Percentiles rank a stretch among this genome's conserved stretches.
Conservation (phyloP, 306 rosid genomes). For the Senna siamea region DNA sequence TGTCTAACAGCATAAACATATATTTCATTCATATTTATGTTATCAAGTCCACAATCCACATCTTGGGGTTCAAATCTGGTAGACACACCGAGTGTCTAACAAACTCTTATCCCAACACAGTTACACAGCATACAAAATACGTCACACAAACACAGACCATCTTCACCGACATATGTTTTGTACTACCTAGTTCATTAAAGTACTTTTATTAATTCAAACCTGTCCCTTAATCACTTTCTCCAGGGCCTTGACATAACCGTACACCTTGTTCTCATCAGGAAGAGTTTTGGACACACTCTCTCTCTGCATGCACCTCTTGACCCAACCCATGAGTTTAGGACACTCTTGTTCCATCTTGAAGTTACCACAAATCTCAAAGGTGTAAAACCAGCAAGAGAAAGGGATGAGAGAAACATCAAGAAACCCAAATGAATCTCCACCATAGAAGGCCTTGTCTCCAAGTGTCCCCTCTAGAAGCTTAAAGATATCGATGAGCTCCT, state of each 20-base stretch:
- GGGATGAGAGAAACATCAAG: slow-evolving; percentile 50
- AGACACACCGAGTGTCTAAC: no score
- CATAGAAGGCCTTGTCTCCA: slow-evolving; percentile 43
- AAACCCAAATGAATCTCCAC: slow-evolving; percentile 53
- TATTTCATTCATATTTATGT: no score
- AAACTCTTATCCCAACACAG: no score
- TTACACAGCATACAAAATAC: no score
- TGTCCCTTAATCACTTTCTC: slow-evolving; percentile 22
- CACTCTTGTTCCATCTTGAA: slow-evolving; percentile 55
- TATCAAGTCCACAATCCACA: no score
- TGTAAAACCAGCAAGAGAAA: slow-evolving; percentile 47
- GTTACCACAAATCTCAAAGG: slow-evolving; percentile 44
- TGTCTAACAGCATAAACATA: no score
- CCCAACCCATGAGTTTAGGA: slow-evolving; percentile 58
- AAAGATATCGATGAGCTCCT: slow-evolving; percentile 40
- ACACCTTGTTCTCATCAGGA: slow-evolving; percentile 46
- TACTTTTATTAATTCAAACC: no score
- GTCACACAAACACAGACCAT: no score
- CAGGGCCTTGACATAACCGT: slow-evolving; percentile 29
- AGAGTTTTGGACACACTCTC: slow-evolving; percentile 51
- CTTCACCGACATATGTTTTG: no score
- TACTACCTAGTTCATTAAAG: no score
- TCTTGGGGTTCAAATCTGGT: no score
- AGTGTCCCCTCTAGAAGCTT: slow-evolving; percentile 41
- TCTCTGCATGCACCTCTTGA: slow-evolving; percentile 46